These are phyloP conservation scores for Ceratobasidium sp. DNA, from an alignment of 1,284 basidiomycete species.

Conservation along the genomic window DNA sequence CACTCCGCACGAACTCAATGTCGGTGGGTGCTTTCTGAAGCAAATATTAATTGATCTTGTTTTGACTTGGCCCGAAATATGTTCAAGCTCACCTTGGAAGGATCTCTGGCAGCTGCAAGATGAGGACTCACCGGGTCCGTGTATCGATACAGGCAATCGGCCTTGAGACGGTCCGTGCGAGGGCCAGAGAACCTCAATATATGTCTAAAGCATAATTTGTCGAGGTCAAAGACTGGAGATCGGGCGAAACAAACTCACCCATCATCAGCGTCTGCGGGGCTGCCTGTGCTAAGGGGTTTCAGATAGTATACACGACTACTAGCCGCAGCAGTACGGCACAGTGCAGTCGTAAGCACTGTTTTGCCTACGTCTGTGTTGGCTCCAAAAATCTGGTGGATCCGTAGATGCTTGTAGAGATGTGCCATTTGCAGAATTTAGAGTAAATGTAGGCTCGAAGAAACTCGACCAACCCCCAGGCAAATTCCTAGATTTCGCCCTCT, in stretches of 20 bases:
- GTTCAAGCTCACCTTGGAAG: slow-evolving; percentile 53
- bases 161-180: slow-evolving; percentile 57
- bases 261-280: slow-evolving; percentile 82
- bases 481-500: no score
- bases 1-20: slow-evolving; percentile 72
- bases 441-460: no score
- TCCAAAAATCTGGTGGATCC: slow-evolving; percentile 90
- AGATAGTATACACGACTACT: slow-evolving; percentile 73
- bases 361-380: slow-evolving; percentile 94
- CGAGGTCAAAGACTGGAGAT: slow-evolving; percentile 1
- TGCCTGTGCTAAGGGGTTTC: slow-evolving; percentile 92
- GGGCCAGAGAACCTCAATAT: slow-evolving; percentile 67
- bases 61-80: slow-evolving; percentile 73
- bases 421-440: slow-evolving; percentile 50
- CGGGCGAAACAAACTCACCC: slow-evolving; percentile 61
- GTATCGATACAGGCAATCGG: slow-evolving; percentile 84
- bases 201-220: slow-evolving; percentile 64
- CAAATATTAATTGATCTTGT: slow-evolving; percentile 71
- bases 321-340: slow-evolving; percentile 77
- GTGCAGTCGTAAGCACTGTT: slow-evolving; percentile 85
- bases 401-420: slow-evolving; percentile 77
- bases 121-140: slow-evolving; percentile 94
- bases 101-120: slow-evolving; percentile 77
- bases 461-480: no score
- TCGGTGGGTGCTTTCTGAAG: slow-evolving; percentile 58